Evolutionary conservation across 352 stramenopile genomes (phyloP), one percentile per base, ranked within the genome.

Genomic region (Nannochloropsis limnetica): DNA sequence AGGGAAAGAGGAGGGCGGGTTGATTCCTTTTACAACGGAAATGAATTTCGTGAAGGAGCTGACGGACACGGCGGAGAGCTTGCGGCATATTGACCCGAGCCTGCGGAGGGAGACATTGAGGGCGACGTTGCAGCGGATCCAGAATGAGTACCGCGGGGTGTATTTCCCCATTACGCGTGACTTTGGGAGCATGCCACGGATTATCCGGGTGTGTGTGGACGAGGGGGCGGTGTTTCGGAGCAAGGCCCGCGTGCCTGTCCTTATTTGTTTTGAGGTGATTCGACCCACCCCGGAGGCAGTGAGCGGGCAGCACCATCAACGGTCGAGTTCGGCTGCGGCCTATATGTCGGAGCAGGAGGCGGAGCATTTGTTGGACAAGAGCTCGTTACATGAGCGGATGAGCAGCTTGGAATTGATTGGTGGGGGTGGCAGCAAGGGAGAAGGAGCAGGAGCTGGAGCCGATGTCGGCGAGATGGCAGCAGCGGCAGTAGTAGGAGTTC

Each of bases 341-440:
- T 69, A 69, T 15, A 69, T 69, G 54, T 69, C 54, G 54, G 25
- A 74, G 61, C 61, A 74, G 11, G 61, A 74, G 61, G 61, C 61
- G 22, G 61, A 74, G 61, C 6, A 74, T 74, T 28, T 74, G 20
- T 20, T 74, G 61, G 61, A 74, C 61, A 74, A 74, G 25, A 29
- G 61, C n/a, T 25, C 61, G 2, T 29, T 74, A 8, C 61, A 74
- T 22, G 61, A 74, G n/a, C 61, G 61, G 11, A 74, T 74, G 61
- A 74, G 15, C 11, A 74, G 61, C 25, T 29, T 74, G 61, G 61
- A 22, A 22, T 29, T 74, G n/a, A 25, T 9, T 25, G 25, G 61
- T 29, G 20, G 20, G 15, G 61, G 61, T 25, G 11, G 22, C 11
- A 20, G n/a, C 11, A 74, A 22, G 11, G n/a, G 3, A 6, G 61